Conservation (phyloP, 2,329 filamentous ascomycete genomes). For the Didymella arachidicola region DNA sequence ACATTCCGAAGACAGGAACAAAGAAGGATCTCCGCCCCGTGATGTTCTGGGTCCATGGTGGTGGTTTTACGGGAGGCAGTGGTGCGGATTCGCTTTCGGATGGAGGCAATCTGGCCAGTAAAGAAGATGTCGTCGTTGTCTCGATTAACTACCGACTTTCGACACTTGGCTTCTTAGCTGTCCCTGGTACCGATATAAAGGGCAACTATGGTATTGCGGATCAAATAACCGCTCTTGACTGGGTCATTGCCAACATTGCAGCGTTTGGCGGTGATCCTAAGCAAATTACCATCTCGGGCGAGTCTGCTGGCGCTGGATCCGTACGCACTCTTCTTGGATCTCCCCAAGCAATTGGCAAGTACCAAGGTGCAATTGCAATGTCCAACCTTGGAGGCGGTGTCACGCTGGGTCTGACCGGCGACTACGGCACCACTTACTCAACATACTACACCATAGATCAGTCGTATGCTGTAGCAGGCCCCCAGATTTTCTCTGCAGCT, state of each 20-base stretch:
- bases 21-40: slow-evolving; percentile 47
- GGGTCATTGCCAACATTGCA: slow-evolving; percentile 54
- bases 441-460: slow-evolving; percentile 65
- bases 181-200: slow-evolving; percentile 41
- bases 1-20: slow-evolving; percentile 49
- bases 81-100: slow-evolving; percentile 59
- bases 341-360: slow-evolving; percentile 57
- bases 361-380: slow-evolving; percentile 58
- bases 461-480: slow-evolving; percentile 58
- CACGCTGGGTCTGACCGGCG: slow-evolving; percentile 62
- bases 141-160: slow-evolving; percentile 36
- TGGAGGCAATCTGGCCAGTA: slow-evolving; percentile 64
- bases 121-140: slow-evolving; percentile 65
- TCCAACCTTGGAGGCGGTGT: slow-evolving; percentile 65
- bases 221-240: slow-evolving; percentile 49
- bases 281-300: slow-evolving; percentile 33
- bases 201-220: slow-evolving; percentile 36
- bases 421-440: slow-evolving; percentile 66
- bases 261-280: slow-evolving; percentile 39
- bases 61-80: slow-evolving; percentile 63
- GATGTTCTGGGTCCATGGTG: slow-evolving; percentile 67
- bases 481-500: slow-evolving; percentile 60
- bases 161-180: slow-evolving; percentile 22
- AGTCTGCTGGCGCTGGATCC: slow-evolving; percentile 35
- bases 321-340: slow-evolving; percentile 63